A percentile compares a stretch with the other conserved stretches of the same genome.
These are phyloP conservation scores for Fraxinus xanthoxyloides DNA, from an alignment of 305 asterid genomes.

Conservation along the genomic window DNA sequence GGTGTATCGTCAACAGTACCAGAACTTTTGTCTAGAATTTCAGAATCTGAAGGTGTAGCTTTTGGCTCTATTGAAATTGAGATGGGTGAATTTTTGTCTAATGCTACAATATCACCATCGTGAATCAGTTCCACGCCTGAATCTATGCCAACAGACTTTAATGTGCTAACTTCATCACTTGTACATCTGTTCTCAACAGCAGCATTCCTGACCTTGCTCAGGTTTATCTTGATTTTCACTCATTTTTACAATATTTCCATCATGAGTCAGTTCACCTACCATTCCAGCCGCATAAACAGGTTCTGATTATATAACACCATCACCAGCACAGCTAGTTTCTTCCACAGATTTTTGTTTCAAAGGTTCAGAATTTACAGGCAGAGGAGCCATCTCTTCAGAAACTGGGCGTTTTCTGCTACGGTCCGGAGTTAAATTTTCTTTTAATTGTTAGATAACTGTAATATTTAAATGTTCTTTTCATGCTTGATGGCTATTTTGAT, in stretches of 20 bases:
- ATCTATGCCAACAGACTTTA: slow-evolving; percentile 15
- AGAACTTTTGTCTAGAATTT: slow-evolving; percentile 25
- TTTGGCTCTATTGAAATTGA: slow-evolving; percentile 18
- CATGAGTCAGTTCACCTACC: slow-evolving; percentile 26
- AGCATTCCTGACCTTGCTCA: slow-evolving; percentile 18
- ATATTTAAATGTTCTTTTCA: too few relatives aligned
- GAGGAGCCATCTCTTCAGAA: slow-evolving; percentile 10
- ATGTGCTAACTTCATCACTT: slow-evolving; percentile 10
- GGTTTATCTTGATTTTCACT: slow-evolving; percentile 28
- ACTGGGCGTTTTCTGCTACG: slow-evolving; percentile 10
- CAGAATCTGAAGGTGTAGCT: slow-evolving; percentile 23
- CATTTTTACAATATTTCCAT: slow-evolving; percentile 6
- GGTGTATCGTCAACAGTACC: slow-evolving; percentile 26
- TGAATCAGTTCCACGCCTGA: slow-evolving; percentile 10
- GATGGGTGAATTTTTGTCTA: slow-evolving; percentile 25
- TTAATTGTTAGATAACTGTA: too few relatives aligned
- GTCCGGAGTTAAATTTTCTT: slow-evolving; percentile 21
- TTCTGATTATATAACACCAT: slow-evolving; percentile 13
- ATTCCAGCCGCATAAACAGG: slow-evolving; percentile 9
- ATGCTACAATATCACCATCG: slow-evolving; percentile 20
- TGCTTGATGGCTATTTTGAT: too few relatives aligned
- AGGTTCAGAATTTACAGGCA: not conserved
- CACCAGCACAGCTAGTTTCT: slow-evolving; percentile 7
- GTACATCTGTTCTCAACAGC: slow-evolving; percentile 19
- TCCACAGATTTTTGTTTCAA: too few relatives aligned